Conservation (phyloP, 1,284 basidiomycete genomes). For the Xerocomus nothofagi region DNA sequence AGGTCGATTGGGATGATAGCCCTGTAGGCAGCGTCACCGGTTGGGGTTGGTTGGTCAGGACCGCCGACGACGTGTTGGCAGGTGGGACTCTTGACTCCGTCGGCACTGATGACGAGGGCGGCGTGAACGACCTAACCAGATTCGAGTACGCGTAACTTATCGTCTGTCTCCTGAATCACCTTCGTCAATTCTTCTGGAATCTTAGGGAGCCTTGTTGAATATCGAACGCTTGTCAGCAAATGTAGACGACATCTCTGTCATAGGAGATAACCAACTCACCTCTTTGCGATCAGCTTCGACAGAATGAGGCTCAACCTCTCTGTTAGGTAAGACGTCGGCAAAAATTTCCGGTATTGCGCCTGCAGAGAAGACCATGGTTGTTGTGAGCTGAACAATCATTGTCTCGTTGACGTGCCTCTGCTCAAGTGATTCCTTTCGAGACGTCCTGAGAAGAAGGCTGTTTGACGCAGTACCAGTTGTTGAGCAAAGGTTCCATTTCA, state of each 20-base stretch:
- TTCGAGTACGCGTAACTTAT: constrained; percentile 42
- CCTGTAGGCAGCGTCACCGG: constrained; percentile 43
- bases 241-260: background rate
- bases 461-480: constrained; percentile 76
- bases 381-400: constrained; percentile 62
- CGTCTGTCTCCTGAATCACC: constrained; percentile 41
- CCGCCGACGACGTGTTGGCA: constrained; percentile 45
- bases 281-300: constrained; percentile 56
- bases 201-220: constrained; percentile 54
- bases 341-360: constrained; percentile 45
- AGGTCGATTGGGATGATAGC: constrained; percentile 36
- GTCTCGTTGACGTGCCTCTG: constrained; percentile 59
- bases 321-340: constrained; percentile 57
- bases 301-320: constrained; percentile 54
- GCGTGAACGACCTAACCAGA: constrained; percentile 44
- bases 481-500: constrained; percentile 52
- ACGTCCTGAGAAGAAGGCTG: constrained; percentile 63
- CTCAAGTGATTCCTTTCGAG: constrained; percentile 55
- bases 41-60: constrained; percentile 37
- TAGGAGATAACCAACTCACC: constrained; percentile 37
- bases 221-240: background rate
- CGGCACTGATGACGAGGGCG: constrained; percentile 54
- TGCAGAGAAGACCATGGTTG: constrained; percentile 59
- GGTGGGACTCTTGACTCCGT: constrained; percentile 50
- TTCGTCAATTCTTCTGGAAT: constrained; percentile 53